Conservation (phyloP, 1,284 basidiomycete species). For the Gastroboletus turbinatus region DNA sequence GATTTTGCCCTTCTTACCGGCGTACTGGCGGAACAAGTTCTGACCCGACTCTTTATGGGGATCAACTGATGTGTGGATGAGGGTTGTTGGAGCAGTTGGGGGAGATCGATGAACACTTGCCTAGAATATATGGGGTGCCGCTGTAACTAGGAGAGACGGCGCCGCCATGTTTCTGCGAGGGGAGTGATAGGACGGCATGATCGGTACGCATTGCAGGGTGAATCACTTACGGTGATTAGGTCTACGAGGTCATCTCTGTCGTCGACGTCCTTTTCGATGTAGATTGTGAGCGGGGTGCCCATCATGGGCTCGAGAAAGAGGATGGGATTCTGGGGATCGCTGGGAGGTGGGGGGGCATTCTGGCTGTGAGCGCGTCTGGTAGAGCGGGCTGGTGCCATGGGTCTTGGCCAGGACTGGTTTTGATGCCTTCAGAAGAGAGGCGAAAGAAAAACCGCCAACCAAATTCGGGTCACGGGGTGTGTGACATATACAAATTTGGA, state of each 20-base stretch:
- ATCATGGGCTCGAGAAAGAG: conserved; percentile 80
- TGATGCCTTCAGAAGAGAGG: conserved; percentile 30
- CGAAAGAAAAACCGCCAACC: conserved; percentile 21
- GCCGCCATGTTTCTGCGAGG: conserved; percentile 68
- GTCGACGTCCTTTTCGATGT: conserved; percentile 75
- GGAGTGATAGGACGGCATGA: conserved; percentile 3
- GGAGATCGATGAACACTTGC: conserved; percentile 41
- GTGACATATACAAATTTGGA: conserved; percentile 15
- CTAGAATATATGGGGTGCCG: conserved; percentile 72
- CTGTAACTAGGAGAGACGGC: conserved; percentile 70
- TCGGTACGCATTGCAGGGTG: background rate
- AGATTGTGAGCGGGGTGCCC: conserved; percentile 69
- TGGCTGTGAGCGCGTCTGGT: conserved; percentile 46
- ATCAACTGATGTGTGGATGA: conserved; percentile 38
- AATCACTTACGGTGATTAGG: conserved; percentile 55
- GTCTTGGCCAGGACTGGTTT: conserved; percentile 50
- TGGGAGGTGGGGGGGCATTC: conserved; percentile 16
- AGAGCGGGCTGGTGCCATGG: conserved; percentile 74
- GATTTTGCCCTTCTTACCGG: conserved; percentile 72
- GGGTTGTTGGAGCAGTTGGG: conserved; percentile 4
- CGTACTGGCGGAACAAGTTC: conserved; percentile 73
- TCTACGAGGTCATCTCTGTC: conserved; percentile 62
- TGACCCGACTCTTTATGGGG: conserved; percentile 77
- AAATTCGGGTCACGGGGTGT: conserved; percentile 18
- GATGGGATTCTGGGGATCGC: conserved; percentile 35